Evolutionary conservation across 2,329 filamentous ascomycete genomes (phyloP).

Genomic region (Neoarthrinium moseri): DNA sequence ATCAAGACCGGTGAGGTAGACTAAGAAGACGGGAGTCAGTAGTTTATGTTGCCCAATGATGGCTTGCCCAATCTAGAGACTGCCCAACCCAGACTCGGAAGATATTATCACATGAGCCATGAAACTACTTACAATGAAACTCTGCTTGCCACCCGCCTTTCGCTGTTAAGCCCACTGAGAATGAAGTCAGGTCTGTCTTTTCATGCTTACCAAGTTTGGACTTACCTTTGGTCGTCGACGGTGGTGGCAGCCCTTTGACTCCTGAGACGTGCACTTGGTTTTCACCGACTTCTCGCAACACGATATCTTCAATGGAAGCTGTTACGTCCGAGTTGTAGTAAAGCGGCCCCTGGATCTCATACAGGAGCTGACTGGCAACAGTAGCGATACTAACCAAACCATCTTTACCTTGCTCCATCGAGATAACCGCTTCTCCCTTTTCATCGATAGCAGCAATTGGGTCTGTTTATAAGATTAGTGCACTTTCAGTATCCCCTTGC

Average conservation of each 20-base stretch:
- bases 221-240: constrained; percentile 13
- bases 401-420: constrained; percentile 19
- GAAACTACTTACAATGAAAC: constrained; percentile 8
- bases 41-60: background rate
- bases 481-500: constrained; percentile 23
- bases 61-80: no score
- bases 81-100: no score
- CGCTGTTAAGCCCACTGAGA: constrained; percentile 5
- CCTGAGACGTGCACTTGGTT: constrained; percentile 26
- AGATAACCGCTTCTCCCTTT: constrained; percentile 8
- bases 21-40: background rate
- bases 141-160: constrained; percentile 10
- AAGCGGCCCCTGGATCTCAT: constrained; percentile 42
- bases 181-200: background rate
- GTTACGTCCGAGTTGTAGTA: constrained; percentile 45
- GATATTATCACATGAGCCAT: no score
- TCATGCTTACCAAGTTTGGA: no score
- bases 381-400: constrained; percentile 25
- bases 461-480: background rate
- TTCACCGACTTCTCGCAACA: constrained; percentile 36
- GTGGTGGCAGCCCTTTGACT: constrained; percentile 27
- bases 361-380: constrained; percentile 37
- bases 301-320: constrained; percentile 28
- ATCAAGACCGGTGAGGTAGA: constrained; percentile 9
- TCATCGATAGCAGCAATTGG: constrained; percentile 8